Conservation (phyloP, 73 alveolate genomes). For the Strombidium stylifer region DNA sequence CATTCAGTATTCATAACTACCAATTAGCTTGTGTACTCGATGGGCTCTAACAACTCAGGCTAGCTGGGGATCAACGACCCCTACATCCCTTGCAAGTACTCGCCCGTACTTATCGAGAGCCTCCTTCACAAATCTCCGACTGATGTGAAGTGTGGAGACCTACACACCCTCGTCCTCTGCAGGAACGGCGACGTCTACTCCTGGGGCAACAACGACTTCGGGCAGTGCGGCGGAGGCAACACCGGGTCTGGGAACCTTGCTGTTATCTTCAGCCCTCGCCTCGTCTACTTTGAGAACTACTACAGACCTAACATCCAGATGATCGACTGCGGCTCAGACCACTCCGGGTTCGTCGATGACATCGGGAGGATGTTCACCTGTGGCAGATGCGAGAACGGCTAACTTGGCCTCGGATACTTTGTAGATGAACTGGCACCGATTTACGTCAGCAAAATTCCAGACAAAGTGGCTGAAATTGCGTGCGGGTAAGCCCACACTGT, state of each 20-base stretch:
- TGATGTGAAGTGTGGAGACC: constrained; percentile 80
- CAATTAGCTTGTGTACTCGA: constrained; percentile 49
- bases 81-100: constrained; percentile 8
- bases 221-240: constrained; percentile 60
- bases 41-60: constrained; percentile 68
- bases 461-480: constrained; percentile 51
- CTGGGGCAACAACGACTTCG: constrained; percentile 84
- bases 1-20: constrained; percentile 57
- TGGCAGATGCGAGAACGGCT: constrained; percentile 68
- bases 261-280: constrained; percentile 11
- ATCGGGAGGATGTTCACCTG: constrained; percentile 57
- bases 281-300: constrained; percentile 12
- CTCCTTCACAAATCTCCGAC: constrained; percentile 13
- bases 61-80: constrained; percentile 68
- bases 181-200: constrained; percentile 81
- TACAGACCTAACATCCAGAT: not conserved
- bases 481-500: constrained; percentile 67
- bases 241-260: not conserved
- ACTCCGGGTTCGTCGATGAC: constrained; percentile 51
- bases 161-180: constrained; percentile 77
- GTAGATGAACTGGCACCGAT: constrained; percentile 43
- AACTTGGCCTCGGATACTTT: constrained; percentile 49
- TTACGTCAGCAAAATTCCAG: constrained; percentile 6
- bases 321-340: constrained; percentile 58
- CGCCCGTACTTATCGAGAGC: constrained; percentile 55